Base-by-base conservation (phyloP, 2,329 filamentous ascomycete species). In the Dothistroma septosporum region DNA sequence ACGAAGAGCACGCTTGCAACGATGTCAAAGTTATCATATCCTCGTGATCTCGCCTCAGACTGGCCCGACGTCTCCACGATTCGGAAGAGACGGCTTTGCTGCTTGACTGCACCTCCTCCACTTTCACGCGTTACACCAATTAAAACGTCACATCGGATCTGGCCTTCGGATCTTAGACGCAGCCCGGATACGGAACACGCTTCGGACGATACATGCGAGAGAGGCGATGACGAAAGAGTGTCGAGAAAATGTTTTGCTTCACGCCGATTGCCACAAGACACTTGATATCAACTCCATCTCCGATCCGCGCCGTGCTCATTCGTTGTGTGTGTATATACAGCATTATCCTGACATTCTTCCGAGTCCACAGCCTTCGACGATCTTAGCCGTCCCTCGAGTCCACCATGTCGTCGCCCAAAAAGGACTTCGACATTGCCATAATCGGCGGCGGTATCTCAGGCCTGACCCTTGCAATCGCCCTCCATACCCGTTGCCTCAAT, bases 401-500 rank as follows among this genome's bases (percentile, higher is more conserved):
- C 21, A 56, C 35, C 49, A 68, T 68, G 65, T 52, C 62, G 11
- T 31, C 57, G 35, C 21, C 8, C 50, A 63, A 61, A 53, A 66
- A 63, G 33, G 59, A 64, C 22, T 62, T 66, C 16, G 64, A 66
- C 19, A 49, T 64, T 21, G 65, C 65, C 4, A 61, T 68, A n/a
- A 57, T 68, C 37, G 65, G 65, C 55, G 65, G 65, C 49, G 65
- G 65, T 44, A 85, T 87, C 61, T 80, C 79, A 28, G 85, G 85
- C 28, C 75, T 86, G 19, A 75, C 75, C 9, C 78, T 86, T 9
- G 82, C 82, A 24, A 78, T 83, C 52, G 82, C 78, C 7, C 79
- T 87, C 31, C 72, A 79, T 35, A 55, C 59, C n/a, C 70, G 68
- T 19, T 67, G 58, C 71, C 61, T 85, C 37, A 72, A 74, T 2